phyloP scores from a whole-genome alignment of 768 basidiomycete genomes.

The Pisolithus microcarpus region DNA sequence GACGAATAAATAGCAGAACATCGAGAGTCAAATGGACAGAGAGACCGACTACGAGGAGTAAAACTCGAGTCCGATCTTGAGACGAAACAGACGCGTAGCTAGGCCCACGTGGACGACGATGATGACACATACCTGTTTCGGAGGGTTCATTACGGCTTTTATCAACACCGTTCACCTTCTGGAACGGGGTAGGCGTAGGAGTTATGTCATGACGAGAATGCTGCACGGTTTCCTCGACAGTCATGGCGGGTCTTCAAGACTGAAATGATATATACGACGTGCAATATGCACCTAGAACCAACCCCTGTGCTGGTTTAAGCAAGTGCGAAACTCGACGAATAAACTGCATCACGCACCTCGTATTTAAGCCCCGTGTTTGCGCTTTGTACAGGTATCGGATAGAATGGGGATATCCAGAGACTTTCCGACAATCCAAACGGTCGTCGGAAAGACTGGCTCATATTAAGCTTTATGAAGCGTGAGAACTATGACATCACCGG shows the following conservation, averaged over 20 bases:
- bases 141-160: not conserved
- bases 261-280: not conserved
- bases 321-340: not conserved
- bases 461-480: not conserved
- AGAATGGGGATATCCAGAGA: not conserved
- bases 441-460: not conserved
- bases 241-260: not conserved
- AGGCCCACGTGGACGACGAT: slow-evolving; percentile 6
- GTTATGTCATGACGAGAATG: not conserved
- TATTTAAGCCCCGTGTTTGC: slow-evolving; percentile 4
- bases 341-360: not conserved
- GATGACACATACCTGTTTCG: slow-evolving; percentile 16
- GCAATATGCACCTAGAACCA: not conserved
- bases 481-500: slow-evolving; percentile 6
- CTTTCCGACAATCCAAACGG: not conserved
- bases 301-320: not conserved
- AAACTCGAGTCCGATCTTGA: not conserved
- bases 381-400: not conserved
- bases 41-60: not conserved
- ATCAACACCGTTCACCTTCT: not conserved
- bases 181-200: not conserved
- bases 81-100: not conserved
- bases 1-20: not conserved
- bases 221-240: not conserved
- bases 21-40: not conserved